These are phyloP conservation scores for Aureobasidium sp. DNA, from an alignment of 2,329 filamentous ascomycete genomes.

Conservation along the genomic window DNA sequence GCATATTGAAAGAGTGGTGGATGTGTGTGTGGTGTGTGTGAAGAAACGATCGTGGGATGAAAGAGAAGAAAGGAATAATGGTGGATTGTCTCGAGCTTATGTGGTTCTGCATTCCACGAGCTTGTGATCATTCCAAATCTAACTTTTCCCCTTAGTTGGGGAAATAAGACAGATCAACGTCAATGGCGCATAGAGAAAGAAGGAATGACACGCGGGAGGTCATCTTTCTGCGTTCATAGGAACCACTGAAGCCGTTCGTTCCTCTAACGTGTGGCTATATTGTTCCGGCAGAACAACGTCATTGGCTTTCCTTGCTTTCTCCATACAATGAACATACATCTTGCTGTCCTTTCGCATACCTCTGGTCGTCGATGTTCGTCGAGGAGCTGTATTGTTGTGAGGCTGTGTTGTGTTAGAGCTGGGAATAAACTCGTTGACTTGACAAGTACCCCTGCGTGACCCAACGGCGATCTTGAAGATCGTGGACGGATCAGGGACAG, in stretches of 20 bases:
- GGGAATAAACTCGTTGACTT: not conserved
- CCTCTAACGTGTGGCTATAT: not conserved
- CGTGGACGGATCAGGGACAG: not conserved
- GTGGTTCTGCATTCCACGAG: conserved; percentile 8
- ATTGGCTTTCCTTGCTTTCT: not conserved
- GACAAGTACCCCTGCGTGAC: conserved; percentile 6
- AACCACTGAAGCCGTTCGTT: conserved; percentile 10
- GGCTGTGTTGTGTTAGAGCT: not conserved
- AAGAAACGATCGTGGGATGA: conserved; percentile 1
- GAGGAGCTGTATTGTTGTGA: not conserved
- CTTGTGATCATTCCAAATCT: conserved; percentile 9
- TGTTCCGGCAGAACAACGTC: not conserved
- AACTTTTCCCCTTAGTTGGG: not conserved
- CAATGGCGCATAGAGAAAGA: conserved; percentile 6
- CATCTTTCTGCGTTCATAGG: not conserved
- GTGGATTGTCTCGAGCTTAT: conserved; percentile 2
- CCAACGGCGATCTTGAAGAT: conserved; percentile 3
- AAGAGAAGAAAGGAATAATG: not conserved
- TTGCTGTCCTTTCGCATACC: not conserved
- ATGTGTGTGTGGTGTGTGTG: not conserved
- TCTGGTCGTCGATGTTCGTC: not conserved
- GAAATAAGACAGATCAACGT: conserved; percentile 10
- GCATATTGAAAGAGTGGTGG: not conserved
- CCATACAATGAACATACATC: not conserved
- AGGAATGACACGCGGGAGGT: conserved; percentile 4